phyloP scores from a whole-genome alignment of 2,329 filamentous ascomycete genomes.

The Fusarium sp. region DNA sequence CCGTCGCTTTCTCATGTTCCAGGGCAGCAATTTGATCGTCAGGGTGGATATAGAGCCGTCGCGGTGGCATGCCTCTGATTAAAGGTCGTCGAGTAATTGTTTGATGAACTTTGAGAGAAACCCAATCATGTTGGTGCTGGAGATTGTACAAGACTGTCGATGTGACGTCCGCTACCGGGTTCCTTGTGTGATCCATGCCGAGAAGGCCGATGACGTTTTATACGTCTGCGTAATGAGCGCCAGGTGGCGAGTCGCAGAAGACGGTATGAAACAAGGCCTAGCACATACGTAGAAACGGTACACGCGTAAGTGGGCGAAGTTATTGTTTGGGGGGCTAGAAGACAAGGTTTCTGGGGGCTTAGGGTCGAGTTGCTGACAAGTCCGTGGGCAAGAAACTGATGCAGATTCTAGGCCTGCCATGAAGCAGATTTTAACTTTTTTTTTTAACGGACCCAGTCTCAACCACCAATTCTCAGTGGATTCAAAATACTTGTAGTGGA shows the following conservation, averaged over 20 bases:
- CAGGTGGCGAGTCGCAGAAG: conserved; percentile 3
- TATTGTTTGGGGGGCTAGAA: not conserved
- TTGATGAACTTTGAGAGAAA: conserved; percentile 64
- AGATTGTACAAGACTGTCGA: conserved; percentile 73
- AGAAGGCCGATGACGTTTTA: conserved; percentile 1
- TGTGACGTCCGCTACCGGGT: conserved; percentile 43
- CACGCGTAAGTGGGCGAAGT: conserved; percentile 11
- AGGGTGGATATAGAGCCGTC: conserved; percentile 78
- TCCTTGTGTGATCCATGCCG: conserved; percentile 26
- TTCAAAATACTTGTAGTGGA: not conserved
- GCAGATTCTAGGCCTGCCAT: conserved; percentile 11
- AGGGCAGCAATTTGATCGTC: conserved; percentile 82
- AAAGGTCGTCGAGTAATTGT: conserved; percentile 63
- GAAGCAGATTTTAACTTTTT: conserved; percentile 26
- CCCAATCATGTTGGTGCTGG: conserved; percentile 79
- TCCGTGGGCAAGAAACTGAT: conserved; percentile 8
- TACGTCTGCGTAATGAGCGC: conserved; percentile 9
- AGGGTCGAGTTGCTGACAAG: not conserved
- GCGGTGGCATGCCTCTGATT: conserved; percentile 76
- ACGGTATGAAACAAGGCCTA: conserved; percentile 3
- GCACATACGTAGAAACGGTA: conserved; percentile 4
- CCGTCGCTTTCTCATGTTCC: conserved; percentile 63
- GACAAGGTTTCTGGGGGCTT: not conserved
- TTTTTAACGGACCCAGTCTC: conserved; percentile 13
- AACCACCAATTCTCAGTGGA: not conserved